A percentile compares a stretch with the other conserved stretches of the same genome.
These are phyloP conservation scores for Irineochytrium annulatum DNA, from an alignment of 192 early-diverging fungal genomes.

Conservation along the genomic window DNA sequence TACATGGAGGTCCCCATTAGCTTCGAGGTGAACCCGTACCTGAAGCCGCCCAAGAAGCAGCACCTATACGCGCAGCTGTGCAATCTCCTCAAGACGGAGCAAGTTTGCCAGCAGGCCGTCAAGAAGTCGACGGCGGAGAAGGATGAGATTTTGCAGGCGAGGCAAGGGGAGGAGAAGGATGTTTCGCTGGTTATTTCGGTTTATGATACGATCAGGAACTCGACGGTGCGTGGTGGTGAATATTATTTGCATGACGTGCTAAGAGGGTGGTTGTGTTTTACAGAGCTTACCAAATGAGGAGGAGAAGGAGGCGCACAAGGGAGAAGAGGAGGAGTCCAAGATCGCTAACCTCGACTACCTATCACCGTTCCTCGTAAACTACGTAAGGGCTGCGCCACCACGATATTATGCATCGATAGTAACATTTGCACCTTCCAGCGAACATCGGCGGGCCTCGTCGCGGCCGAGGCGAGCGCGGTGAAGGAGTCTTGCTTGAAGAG, in stretches of 20 bases:
- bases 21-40: conserved; percentile 45
- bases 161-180: conserved; percentile 47
- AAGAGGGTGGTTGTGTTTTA: not conserved
- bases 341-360: conserved; percentile 51
- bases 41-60: conserved; percentile 50
- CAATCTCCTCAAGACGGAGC: conserved; percentile 40
- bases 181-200: conserved; percentile 44
- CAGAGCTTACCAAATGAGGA: conserved; percentile 44
- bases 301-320: conserved; percentile 47
- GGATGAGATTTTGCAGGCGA: conserved; percentile 41
- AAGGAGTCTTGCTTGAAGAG: conserved; percentile 51
- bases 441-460: too few relatives aligned
- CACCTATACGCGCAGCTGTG: conserved; percentile 49
- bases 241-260: not conserved
- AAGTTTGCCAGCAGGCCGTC: conserved; percentile 43
- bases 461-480: conserved; percentile 41
- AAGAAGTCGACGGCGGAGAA: conserved; percentile 47
- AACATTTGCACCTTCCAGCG: too few relatives aligned
- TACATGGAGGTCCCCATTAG: conserved; percentile 35
- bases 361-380: conserved; percentile 56
- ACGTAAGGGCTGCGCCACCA: too few relatives aligned
- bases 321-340: conserved; percentile 52
- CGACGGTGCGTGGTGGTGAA: conserved; percentile 29
- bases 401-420: too few relatives aligned
- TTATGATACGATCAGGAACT: conserved; percentile 56